Evolutionary conservation across 805 yeast genomes (phyloP), one percentile per base, ranked within the genome.

Genomic region (Myxozyma neglecta): DNA sequence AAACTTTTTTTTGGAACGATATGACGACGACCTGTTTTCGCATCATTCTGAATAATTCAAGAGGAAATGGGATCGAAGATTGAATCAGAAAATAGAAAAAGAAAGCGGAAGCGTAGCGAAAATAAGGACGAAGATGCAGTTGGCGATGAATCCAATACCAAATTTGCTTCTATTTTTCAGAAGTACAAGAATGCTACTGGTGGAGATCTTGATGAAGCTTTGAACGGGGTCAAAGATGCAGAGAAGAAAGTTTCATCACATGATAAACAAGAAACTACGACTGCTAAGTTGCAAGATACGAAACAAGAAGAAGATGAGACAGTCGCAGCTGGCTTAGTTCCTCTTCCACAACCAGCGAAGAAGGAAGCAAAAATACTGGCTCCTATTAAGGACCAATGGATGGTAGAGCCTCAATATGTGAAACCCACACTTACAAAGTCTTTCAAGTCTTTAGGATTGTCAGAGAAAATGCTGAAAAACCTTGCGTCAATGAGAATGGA

Each of bases 341-440:
- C 97, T 18, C 76, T 93, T 46, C 97, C 98, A 1, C 97, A 90
- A 73, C 96, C 96, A 0, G 85, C 77, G 39, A 75, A 89, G 3
- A 76, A 77, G 59, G 88, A 85, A 67, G 72, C 73, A 48, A 73
- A 71, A 55, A 72, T 84, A 20, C 63, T 74, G 7, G 71, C 79
- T 2, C 70, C 71, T 16, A 57, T 70, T 42, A 68, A 70, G 61
- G 82, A 72, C 14, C 66, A 70, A n/a, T 90, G 96, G 96, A 75
- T 89, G 10, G 81, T 88, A 0, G 74, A 77, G 18, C 96, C 96
- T 3, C 73, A 74, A 4, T 86, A 81, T 63, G 81, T 85, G 44
- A 75, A 79, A 16, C 84, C 88, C 0, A 76, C 74, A 5, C 70
- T 70, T 1, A 76, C 77, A 0, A 76, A 74, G 59, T 79, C 85